Conservation (phyloP, 176 grass and related monocot genomes). For the Zoysia japonica region DNA sequence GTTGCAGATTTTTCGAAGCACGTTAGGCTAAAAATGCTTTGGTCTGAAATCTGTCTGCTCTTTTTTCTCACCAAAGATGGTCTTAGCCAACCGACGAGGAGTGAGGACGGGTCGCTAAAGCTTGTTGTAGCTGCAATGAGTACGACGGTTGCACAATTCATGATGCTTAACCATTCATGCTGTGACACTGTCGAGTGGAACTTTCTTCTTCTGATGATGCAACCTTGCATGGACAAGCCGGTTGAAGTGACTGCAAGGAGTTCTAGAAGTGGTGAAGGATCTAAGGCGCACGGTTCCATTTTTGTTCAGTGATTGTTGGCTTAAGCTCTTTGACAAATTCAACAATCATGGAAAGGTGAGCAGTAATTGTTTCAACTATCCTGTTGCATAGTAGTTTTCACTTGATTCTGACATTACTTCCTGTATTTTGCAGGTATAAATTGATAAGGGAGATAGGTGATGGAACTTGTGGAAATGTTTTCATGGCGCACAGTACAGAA, state of each 20-base stretch:
- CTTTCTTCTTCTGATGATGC: constrained; percentile 50
- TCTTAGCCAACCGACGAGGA: background rate
- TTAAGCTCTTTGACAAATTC: constrained; percentile 28
- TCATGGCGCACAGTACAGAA: constrained; percentile 70
- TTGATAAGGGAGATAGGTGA: constrained; percentile 84
- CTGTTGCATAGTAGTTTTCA: background rate
- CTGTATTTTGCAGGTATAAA: constrained; percentile 62
- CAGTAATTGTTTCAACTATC: background rate
- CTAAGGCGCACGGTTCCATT: constrained; percentile 21
- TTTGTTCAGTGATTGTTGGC: constrained; percentile 46
- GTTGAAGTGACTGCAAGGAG: constrained; percentile 23
- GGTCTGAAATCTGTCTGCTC: constrained; percentile 34
- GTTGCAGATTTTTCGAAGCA: constrained; percentile 49
- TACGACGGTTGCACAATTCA: constrained; percentile 48
- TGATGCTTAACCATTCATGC: constrained; percentile 49
- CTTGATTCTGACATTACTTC: background rate
- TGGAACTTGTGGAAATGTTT: constrained; percentile 91
- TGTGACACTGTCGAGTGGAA: constrained; percentile 37
- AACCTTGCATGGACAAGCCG: constrained; percentile 18
- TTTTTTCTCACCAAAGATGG: constrained; percentile 32
- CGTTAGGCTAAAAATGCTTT: constrained; percentile 37
- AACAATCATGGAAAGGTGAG: constrained; percentile 58
- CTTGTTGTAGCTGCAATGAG: constrained; percentile 46
- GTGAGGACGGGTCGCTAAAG: constrained; percentile 30
- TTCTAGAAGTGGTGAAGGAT: constrained; percentile 29